Base-by-base conservation (phyloP, 108 stramenopile species). In the Poteriospumella lacustris region DNA sequence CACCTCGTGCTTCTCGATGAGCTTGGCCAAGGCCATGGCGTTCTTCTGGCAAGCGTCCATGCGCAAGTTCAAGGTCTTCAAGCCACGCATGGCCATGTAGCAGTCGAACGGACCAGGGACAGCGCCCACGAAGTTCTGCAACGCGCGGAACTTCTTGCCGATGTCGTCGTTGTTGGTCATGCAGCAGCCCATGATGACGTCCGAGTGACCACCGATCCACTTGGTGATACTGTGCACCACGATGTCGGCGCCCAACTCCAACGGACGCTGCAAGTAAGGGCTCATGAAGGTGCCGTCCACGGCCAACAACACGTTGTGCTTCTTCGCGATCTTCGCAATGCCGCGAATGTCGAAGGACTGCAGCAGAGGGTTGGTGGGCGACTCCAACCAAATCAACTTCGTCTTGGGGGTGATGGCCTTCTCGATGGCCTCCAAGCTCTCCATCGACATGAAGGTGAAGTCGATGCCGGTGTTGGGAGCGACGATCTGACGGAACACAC, bases 251-350 rank as follows among this genome's bases (percentile, higher is more conserved):
- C 93, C 95, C 26, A 88, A 88, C 5, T 85, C 82, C n/a, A 95
- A 68, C 24, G 95, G 93, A 44, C 86, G 87, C 80, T 95, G 95
- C 79, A 93, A 89, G 80, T 91, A 92, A 26, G 95, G 95, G 39
- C 88, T 86, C 75, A 92, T 89, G 77, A 95, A 95, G 2, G 95
- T 96, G 85, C 90, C 93, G 85, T 98, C 97, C 1, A 96, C 95
- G 34, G 85, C 92, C 52, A 95, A 76, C 1, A 92, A 36, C 12
- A 87, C 83, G 29, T 81, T 83, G 75, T 68, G 72, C 44, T 62
- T 47, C 0, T 88, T 83, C 12, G 89, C 89, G n/a, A 92, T 40
- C 31, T 43, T 58, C 38, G 91, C 87, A 39, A 91, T 79, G 52
- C 70, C 78, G 31, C 70, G 43, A 77, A 95, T 94, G 85, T 91